phyloP scores from a whole-genome alignment of 2,329 filamentous ascomycete species.

The Alternaria dauci region DNA sequence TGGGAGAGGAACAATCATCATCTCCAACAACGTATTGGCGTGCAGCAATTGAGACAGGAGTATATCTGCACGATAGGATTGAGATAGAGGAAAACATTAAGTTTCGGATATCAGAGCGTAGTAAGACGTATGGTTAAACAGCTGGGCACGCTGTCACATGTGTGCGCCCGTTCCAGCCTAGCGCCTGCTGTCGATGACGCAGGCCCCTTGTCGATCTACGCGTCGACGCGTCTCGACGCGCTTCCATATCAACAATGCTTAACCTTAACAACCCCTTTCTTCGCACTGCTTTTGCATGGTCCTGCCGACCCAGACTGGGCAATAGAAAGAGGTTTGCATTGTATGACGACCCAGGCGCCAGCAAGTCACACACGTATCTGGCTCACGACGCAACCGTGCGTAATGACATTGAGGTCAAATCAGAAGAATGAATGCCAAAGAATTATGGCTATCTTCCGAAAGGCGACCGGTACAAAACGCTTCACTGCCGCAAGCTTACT shows the following conservation, averaged over 20 bases:
- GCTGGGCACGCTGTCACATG: not conserved
- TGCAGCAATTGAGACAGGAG: no score
- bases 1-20: not conserved
- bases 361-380: not conserved
- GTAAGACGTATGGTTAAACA: not conserved
- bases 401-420: constrained; percentile 32
- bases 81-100: not conserved
- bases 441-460: constrained; percentile 48
- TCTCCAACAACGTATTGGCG: not conserved
- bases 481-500: constrained; percentile 45
- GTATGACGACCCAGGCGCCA: not conserved
- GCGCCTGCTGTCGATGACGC: not conserved
- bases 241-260: not conserved
- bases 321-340: not conserved
- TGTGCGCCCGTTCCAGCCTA: not conserved
- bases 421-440: constrained; percentile 34
- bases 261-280: not conserved
- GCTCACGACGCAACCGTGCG: constrained; percentile 9
- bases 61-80: not conserved
- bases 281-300: not conserved
- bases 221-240: constrained; percentile 2
- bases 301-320: not conserved
- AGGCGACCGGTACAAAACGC: constrained; percentile 45
- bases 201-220: not conserved
- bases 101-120: not conserved